Evolutionary conservation across 2,329 filamentous ascomycete genomes (phyloP).

Genomic region (Xylariaceae sp.): DNA sequence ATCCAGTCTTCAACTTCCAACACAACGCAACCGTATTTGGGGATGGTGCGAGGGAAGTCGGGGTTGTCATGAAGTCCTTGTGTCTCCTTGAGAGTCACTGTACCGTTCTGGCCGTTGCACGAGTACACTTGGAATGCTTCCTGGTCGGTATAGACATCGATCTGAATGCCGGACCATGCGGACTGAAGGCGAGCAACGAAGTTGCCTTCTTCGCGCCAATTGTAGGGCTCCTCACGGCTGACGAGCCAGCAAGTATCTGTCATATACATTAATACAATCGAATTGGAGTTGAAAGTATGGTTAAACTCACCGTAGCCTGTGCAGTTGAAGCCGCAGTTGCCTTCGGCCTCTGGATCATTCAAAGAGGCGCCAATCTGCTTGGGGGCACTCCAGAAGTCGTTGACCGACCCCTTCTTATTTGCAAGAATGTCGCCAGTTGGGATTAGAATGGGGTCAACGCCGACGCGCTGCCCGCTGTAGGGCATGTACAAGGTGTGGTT

Average conservation of each 20-base stretch:
- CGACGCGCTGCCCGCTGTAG: conserved; percentile 73
- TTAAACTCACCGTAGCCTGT: conserved; percentile 75
- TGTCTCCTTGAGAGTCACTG: conserved; percentile 70
- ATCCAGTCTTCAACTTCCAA: conserved; percentile 95
- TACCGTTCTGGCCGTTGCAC: conserved; percentile 79
- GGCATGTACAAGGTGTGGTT: conserved; percentile 79
- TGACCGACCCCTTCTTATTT: conserved; percentile 71
- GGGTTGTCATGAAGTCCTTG: conserved; percentile 67
- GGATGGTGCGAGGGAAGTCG: conserved; percentile 66
- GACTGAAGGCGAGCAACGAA: conserved; percentile 73
- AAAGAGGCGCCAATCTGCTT: conserved; percentile 81
- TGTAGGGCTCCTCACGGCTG: conserved; percentile 65
- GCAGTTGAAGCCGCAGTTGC: conserved; percentile 83
- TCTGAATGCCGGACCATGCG: conserved; percentile 79
- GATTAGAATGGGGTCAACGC: conserved; percentile 73
- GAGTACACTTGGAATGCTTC: conserved; percentile 88
- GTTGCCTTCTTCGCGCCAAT: conserved; percentile 65
- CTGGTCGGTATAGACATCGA: conserved; percentile 85
- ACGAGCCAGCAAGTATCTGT: conserved; percentile 73
- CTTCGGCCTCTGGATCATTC: conserved; percentile 64
- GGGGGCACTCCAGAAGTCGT: conserved; percentile 82
- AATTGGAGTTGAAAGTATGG: neutral
- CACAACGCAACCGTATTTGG: conserved; percentile 84
- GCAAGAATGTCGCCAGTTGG: conserved; percentile 78
- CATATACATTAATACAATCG: neutral